Evolutionary conservation across 2,329 filamentous ascomycete genomes (phyloP).

Genomic region (Dothiorella sarmentorum): DNA sequence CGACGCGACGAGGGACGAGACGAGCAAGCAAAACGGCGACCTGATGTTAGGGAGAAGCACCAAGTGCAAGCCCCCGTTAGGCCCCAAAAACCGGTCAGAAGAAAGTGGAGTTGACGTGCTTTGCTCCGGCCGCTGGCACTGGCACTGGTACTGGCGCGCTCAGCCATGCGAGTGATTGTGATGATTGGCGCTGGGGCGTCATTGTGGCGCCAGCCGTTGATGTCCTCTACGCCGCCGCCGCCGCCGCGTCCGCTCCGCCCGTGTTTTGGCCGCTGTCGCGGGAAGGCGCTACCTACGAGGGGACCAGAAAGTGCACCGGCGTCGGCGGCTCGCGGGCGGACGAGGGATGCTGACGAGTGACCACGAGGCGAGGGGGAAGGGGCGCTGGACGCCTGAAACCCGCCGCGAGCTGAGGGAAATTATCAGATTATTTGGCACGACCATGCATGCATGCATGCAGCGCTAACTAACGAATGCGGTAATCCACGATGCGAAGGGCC

Average conservation of each 20-base stretch:
- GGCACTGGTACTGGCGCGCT: too few relatives aligned
- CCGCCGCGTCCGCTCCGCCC: conserved; percentile 12
- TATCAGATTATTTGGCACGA: conserved; percentile 7
- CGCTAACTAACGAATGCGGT: background rate
- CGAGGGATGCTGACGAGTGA: background rate
- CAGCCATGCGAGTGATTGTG: conserved; percentile 11
- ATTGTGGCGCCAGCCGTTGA: conserved; percentile 16
- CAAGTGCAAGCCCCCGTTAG: conserved; percentile 7
- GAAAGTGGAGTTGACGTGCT: conserved; percentile 16
- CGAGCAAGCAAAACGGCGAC: background rate
- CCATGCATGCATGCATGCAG: background rate
- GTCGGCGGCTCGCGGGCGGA: background rate
- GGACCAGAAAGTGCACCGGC: conserved; percentile 1
- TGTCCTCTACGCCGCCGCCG: conserved; percentile 2
- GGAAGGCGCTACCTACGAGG: background rate
- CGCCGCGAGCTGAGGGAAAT: conserved; percentile 4
- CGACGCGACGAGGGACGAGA: background rate
- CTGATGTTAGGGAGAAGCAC: background rate
- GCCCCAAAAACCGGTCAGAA: conserved; percentile 16
- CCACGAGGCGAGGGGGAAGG: conserved; percentile 4
- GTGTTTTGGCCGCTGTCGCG: conserved; percentile 6
- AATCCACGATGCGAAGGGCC: background rate
- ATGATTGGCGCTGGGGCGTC: conserved; percentile 8
- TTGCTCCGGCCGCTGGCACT: background rate
- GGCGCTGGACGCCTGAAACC: conserved; percentile 1